Evolutionary conservation across 75 land plant genomes (phyloP).

Genomic region (Cunninghamia lanceolata): DNA sequence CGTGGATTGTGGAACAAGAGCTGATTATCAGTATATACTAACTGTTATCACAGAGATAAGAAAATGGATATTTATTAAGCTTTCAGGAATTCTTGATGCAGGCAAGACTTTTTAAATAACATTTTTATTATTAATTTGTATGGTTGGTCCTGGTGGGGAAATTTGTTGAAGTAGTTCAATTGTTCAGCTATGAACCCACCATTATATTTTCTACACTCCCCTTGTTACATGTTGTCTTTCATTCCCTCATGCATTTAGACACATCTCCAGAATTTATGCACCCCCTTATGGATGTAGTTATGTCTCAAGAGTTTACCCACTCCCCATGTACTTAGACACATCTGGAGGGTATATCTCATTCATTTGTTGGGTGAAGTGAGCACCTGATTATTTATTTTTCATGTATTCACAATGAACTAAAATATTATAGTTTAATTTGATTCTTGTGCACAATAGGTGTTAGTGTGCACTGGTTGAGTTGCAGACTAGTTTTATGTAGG

Average conservation of each 20-base stretch:
- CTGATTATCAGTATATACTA: background rate
- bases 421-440: background rate
- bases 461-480: background rate
- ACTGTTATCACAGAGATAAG: background rate
- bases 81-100: background rate
- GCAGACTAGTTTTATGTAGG: background rate
- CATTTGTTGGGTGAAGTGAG: background rate
- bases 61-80: background rate
- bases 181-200: background rate
- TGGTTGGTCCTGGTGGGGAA: background rate
- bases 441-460: background rate
- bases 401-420: background rate
- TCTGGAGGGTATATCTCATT: background rate
- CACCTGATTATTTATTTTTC: background rate
- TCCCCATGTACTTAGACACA: background rate
- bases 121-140: background rate
- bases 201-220: background rate
- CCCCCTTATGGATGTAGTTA: background rate
- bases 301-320: background rate
- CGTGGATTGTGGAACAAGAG: background rate
- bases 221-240: background rate
- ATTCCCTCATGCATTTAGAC: background rate
- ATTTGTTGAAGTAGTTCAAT: background rate
- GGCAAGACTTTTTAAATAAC: background rate
- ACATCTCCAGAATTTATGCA: background rate